Conservation (phyloP, 1,139 yeast species). For the Torulaspora pretoriensis region DNA sequence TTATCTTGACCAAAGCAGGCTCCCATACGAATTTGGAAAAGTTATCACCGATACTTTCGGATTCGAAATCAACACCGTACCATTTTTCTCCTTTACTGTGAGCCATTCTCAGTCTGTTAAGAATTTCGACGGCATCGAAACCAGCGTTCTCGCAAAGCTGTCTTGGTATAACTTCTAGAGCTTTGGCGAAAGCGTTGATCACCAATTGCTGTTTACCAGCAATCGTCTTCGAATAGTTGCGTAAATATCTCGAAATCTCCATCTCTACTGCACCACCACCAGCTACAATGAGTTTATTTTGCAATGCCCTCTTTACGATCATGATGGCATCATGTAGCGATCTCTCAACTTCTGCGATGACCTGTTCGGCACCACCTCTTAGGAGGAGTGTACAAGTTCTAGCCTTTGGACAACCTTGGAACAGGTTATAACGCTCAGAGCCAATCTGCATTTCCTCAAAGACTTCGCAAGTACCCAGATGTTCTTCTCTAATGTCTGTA, state of each 20-base stretch:
- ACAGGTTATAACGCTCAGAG: constrained; percentile 87
- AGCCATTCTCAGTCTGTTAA: constrained; percentile 84
- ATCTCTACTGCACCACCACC: constrained; percentile 99
- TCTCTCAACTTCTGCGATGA: constrained; percentile 96
- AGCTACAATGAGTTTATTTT: constrained; percentile 82
- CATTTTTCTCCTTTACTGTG: constrained; percentile 91
- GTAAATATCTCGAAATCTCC: constrained; percentile 85
- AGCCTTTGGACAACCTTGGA: constrained; percentile 87
- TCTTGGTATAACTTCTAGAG: constrained; percentile 93
- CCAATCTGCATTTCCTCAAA: constrained; percentile 97
- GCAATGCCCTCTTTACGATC: constrained; percentile 94
- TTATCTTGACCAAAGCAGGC: constrained; percentile 88
- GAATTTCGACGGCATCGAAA: constrained; percentile 87
- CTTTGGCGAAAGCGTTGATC: constrained; percentile 88
- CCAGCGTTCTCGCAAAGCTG: constrained; percentile 98
- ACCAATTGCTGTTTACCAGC: constrained; percentile 95
- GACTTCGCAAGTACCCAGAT: constrained; percentile 77
- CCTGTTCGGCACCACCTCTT: constrained; percentile 98
- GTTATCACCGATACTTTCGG: constrained; percentile 79
- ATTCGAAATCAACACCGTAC: constrained; percentile 89
- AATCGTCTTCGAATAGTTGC: constrained; percentile 81
- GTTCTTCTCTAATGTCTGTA: constrained; percentile 64
- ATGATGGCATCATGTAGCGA: constrained; percentile 96
- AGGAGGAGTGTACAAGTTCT: constrained; percentile 88
- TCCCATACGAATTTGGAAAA: constrained; percentile 93